These are phyloP conservation scores for Pneumocystis oryctolagi DNA, from an alignment of 1,139 yeast species.

Conservation along the genomic window DNA sequence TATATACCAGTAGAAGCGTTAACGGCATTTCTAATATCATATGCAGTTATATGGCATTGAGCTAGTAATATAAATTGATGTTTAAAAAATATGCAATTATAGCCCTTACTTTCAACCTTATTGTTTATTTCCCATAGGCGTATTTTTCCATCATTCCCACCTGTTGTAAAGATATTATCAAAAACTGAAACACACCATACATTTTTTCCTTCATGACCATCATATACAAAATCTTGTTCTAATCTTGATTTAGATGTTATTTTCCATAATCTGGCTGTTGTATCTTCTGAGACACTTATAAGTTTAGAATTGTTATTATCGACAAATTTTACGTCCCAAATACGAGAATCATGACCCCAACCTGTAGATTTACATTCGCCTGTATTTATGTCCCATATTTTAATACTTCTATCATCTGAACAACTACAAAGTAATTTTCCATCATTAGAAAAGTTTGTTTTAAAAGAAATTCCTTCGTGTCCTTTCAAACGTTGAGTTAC, in stretches of 20 bases:
- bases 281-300: conserved; percentile 73
- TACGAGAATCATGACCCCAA: conserved; percentile 94
- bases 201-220: conserved; percentile 73
- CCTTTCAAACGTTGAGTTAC: conserved; percentile 33
- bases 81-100: not conserved
- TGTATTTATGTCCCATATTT: conserved; percentile 46
- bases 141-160: conserved; percentile 82
- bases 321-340: conserved; percentile 65
- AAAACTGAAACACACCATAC: conserved; percentile 51
- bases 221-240: conserved; percentile 33
- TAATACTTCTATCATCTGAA: conserved; percentile 84
- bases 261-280: conserved; percentile 71
- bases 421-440: conserved; percentile 57
- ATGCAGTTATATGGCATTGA: not conserved
- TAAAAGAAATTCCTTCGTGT: conserved; percentile 87
- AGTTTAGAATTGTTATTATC: conserved; percentile 24
- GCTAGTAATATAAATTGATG: not conserved
- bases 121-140: conserved; percentile 41
- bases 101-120: conserved; percentile 7
- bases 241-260: conserved; percentile 23
- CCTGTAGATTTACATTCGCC: conserved; percentile 59
- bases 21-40: not conserved
- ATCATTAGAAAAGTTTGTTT: conserved; percentile 45
- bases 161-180: conserved; percentile 30
- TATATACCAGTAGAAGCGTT: not conserved